phyloP scores from a whole-genome alignment of 2,329 filamentous ascomycete genomes.

The Incumbomyces delicatus region DNA sequence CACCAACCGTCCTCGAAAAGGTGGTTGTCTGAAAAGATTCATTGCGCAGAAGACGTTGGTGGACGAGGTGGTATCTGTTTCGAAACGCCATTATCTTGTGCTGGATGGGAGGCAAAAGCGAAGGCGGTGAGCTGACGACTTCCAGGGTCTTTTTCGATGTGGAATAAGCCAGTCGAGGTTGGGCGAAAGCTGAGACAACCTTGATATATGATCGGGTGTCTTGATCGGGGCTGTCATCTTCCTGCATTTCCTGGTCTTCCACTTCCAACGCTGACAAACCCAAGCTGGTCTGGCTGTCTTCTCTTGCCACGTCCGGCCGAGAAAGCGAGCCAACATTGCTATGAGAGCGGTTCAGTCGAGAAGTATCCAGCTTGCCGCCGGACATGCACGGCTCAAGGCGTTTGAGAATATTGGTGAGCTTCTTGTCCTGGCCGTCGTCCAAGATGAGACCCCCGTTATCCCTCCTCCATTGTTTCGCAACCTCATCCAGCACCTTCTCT shows the following conservation, averaged over 20 bases:
- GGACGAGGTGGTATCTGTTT: slow-evolving; percentile 82
- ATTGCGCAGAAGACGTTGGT: slow-evolving; percentile 84
- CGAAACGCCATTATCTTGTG: slow-evolving; percentile 81
- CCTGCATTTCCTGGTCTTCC: slow-evolving; percentile 41
- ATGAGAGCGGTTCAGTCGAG: slow-evolving; percentile 41
- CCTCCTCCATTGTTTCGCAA: slow-evolving; percentile 85
- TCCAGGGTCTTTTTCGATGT: slow-evolving; percentile 79
- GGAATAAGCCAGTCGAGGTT: slow-evolving; percentile 51
- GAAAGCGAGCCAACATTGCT: slow-evolving; percentile 25
- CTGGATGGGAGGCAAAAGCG: slow-evolving; percentile 63
- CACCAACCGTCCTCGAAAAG: slow-evolving; percentile 51
- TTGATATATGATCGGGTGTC: slow-evolving; percentile 78
- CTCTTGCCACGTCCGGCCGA: slow-evolving; percentile 35
- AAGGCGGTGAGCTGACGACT: slow-evolving; percentile 54
- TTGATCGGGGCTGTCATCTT: slow-evolving; percentile 49
- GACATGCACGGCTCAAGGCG: slow-evolving; percentile 79
- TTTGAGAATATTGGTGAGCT: slow-evolving; percentile 71
- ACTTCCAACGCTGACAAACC: slow-evolving; percentile 41
- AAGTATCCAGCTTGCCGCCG: slow-evolving; percentile 51
- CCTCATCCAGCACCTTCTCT: slow-evolving; percentile 84
- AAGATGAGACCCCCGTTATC: slow-evolving; percentile 83
- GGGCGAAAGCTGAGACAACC: slow-evolving; percentile 72
- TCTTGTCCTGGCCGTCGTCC: slow-evolving; percentile 63
- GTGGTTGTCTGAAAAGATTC: slow-evolving; percentile 82
- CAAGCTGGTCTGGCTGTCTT: slow-evolving; percentile 59